A percentile compares a stretch with the other conserved stretches of the same genome.
Evolutionary conservation across 352 stramenopile genomes (phyloP).

Genomic region (Pythium monospermum): DNA sequence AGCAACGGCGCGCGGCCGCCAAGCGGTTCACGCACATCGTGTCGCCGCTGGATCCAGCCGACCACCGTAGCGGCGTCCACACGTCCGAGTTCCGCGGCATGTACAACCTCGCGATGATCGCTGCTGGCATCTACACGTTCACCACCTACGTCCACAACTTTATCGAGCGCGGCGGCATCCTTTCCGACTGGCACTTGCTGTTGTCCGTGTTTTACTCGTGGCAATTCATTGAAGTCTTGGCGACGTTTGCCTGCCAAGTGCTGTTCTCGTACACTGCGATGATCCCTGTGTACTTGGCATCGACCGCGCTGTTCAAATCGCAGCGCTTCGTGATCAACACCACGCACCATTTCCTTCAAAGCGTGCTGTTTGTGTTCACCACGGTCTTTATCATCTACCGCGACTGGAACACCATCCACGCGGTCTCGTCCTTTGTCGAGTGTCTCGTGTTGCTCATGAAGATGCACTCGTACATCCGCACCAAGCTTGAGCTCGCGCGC

Average conservation of each 20-base stretch:
- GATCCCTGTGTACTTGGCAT: slow-evolving; percentile 63
- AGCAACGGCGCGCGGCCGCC: slow-evolving; percentile 19
- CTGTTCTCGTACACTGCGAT: slow-evolving; percentile 73
- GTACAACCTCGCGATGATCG: slow-evolving; percentile 74
- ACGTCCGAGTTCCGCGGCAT: slow-evolving; percentile 71
- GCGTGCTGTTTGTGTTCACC: slow-evolving; percentile 68
- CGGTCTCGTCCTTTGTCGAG: slow-evolving; percentile 71
- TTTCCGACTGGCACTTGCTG: slow-evolving; percentile 50
- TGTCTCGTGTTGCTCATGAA: slow-evolving; percentile 76
- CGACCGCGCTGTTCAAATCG: slow-evolving; percentile 25
- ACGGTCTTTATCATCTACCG: slow-evolving; percentile 58
- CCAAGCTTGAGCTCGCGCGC: slow-evolving; percentile 56
- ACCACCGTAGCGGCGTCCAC: slow-evolving; percentile 62
- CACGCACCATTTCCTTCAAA: slow-evolving; percentile 66
- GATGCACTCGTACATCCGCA: slow-evolving; percentile 82
- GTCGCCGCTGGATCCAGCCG: slow-evolving; percentile 62
- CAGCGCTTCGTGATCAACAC: slow-evolving; percentile 54
- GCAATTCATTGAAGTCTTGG: slow-evolving; percentile 64
- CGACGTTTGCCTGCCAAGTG: slow-evolving; percentile 55
- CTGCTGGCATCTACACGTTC: slow-evolving; percentile 56
- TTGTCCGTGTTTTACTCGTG: slow-evolving; percentile 69
- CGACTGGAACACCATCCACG: slow-evolving; percentile 72
- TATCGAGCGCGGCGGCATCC: slow-evolving; percentile 40
- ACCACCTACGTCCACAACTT: slow-evolving; percentile 54
- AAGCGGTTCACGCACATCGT: slow-evolving; percentile 61